phyloP scores from a whole-genome alignment of 23 red algal genomes.

The Pyropia yezoensis region DNA sequence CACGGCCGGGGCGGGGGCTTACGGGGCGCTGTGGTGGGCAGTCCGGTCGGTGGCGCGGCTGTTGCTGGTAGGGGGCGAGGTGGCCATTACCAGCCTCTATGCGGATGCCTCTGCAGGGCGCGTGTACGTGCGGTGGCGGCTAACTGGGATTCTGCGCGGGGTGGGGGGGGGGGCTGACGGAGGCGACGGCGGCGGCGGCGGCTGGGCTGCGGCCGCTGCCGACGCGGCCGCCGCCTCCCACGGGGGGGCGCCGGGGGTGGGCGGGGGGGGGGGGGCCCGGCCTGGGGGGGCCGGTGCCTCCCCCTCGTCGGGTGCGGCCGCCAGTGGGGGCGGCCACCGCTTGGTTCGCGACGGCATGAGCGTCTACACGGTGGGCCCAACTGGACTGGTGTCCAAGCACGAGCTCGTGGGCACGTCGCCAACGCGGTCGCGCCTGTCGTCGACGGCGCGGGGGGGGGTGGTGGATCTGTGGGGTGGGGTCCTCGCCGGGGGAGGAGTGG shows the following conservation, averaged over 20 bases:
- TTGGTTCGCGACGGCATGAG: conserved; percentile 42
- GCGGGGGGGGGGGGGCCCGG: background rate
- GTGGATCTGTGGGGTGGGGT: too few relatives aligned
- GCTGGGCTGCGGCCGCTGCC: too few relatives aligned
- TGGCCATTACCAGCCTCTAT: conserved; percentile 61
- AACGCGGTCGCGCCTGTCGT: too few relatives aligned
- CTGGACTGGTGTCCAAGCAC: conserved; percentile 38
- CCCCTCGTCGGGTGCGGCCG: conserved; percentile 24
- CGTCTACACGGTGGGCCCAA: conserved; percentile 28
- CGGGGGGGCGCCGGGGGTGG: too few relatives aligned
- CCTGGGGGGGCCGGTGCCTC: background rate
- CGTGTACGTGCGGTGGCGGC: conserved; percentile 71
- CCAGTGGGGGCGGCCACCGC: background rate
- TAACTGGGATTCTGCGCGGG: conserved; percentile 1
- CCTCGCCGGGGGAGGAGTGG: too few relatives aligned
- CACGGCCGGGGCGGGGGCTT: conserved; percentile 50
- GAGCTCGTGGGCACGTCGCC: conserved; percentile 1
- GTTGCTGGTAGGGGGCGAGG: conserved; percentile 20
- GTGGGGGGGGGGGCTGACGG: too few relatives aligned
- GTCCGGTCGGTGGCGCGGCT: conserved; percentile 56
- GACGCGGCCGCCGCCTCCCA: too few relatives aligned
- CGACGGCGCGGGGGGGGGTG: too few relatives aligned
- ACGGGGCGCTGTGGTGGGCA: conserved; percentile 64
- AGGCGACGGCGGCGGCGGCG: too few relatives aligned
- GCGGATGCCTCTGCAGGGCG: conserved; percentile 52